These are phyloP conservation scores for Suillus weaverae DNA, from an alignment of 768 basidiomycete species.

Conservation along the genomic window DNA sequence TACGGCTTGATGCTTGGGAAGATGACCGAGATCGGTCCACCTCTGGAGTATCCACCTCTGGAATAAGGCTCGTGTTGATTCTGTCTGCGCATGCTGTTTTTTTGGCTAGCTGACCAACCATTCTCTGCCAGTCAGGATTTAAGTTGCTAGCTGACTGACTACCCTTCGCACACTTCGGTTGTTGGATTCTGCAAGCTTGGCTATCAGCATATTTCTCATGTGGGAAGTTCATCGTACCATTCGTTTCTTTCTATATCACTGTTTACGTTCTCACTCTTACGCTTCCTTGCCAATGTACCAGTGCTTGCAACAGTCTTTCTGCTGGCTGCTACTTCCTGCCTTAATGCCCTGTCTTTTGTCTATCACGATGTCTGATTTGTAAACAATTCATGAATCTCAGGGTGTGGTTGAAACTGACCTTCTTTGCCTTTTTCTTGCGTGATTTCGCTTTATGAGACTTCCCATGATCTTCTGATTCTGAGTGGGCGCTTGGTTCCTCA, in stretches of 20 bases:
- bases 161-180: not conserved
- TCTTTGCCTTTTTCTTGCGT: not conserved
- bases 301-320: not conserved
- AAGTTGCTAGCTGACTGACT: not conserved
- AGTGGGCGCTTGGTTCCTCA: not conserved
- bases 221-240: no score
- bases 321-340: not conserved
- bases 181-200: not conserved
- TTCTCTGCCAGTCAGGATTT: not conserved
- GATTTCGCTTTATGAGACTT: not conserved
- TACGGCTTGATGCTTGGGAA: not conserved
- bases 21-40: not conserved
- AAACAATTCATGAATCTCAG: no score
- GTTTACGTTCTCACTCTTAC: not conserved
- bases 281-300: not conserved
- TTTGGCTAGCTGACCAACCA: not conserved
- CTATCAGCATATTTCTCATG: not conserved
- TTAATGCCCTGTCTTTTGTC: not conserved
- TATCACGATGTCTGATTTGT: no score
- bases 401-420: not conserved
- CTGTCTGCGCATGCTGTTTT: not conserved
- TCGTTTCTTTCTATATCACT: no score
- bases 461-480: not conserved
- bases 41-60: not conserved
- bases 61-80: not conserved